Evolutionary conservation across 371 early-diverging fungal species (phyloP).

Genomic region (Phascolomyces articulosus): DNA sequence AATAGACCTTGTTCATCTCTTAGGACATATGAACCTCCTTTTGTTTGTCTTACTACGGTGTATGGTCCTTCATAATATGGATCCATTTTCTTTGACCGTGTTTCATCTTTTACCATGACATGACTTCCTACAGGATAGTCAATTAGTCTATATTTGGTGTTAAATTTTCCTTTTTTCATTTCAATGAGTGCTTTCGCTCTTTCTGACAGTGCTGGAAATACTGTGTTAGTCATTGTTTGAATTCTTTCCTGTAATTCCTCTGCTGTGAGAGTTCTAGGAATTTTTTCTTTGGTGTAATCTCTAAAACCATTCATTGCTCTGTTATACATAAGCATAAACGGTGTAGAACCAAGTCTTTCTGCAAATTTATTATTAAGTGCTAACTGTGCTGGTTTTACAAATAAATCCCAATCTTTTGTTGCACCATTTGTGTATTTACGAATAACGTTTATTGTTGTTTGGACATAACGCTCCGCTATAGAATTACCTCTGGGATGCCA

Average conservation of each 20-base stretch:
- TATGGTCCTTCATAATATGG: conserved; percentile 20
- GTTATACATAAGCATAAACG: conserved; percentile 20
- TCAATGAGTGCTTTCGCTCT: conserved; percentile 7
- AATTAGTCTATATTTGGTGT: conserved; percentile 10
- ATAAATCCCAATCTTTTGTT: conserved; percentile 22
- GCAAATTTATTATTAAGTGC: conserved; percentile 10
- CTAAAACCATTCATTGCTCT: conserved; percentile 18
- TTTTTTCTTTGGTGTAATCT: conserved; percentile 12
- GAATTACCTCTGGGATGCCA: conserved; percentile 13
- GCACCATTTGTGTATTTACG: conserved; percentile 17
- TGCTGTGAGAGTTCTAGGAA: neutral
- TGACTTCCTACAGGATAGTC: neutral
- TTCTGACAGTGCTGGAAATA: conserved; percentile 27
- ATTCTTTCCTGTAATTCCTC: conserved; percentile 16
- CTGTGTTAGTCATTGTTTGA: conserved; percentile 18
- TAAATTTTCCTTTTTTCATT: conserved; percentile 11
- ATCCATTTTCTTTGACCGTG: conserved; percentile 3
- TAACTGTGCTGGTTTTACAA: conserved; percentile 7
- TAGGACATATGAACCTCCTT: conserved; percentile 21
- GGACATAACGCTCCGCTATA: conserved; percentile 18
- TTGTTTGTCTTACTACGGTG: conserved; percentile 17
- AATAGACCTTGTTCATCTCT: conserved; percentile 17
- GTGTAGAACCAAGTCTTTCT: neutral
- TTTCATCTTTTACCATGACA: conserved; percentile 11
- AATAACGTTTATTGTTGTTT: conserved; percentile 16